These are phyloP conservation scores for Penicillium occitanis DNA, from an alignment of 2,329 filamentous ascomycete genomes.

Conservation along the genomic window DNA sequence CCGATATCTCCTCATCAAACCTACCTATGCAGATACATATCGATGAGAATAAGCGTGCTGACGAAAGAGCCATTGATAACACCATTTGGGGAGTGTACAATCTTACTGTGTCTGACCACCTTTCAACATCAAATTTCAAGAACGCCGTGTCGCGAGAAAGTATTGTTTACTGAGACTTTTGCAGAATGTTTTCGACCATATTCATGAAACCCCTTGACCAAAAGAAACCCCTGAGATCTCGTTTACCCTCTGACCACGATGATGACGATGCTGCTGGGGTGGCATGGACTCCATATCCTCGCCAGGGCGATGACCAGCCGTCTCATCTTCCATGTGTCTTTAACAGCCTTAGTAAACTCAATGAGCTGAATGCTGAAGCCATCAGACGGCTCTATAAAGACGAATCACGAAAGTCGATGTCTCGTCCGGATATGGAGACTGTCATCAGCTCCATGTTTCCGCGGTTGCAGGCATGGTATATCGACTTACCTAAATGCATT, in stretches of 20 bases:
- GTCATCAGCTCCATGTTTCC: constrained; percentile 23
- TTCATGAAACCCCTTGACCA: constrained; percentile 22
- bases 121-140: constrained; percentile 6
- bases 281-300: constrained; percentile 20
- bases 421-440: constrained; percentile 22
- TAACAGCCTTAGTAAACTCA: constrained; percentile 18
- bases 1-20: constrained; percentile 27
- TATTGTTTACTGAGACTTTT: constrained; percentile 19
- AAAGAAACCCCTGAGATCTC: constrained; percentile 18
- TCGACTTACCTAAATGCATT: constrained; percentile 23
- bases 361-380: constrained; percentile 17
- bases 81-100: constrained; percentile 22
- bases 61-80: constrained; percentile 19
- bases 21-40: constrained; percentile 18
- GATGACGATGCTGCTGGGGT: constrained; percentile 2
- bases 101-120: constrained; percentile 21
- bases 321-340: constrained; percentile 20
- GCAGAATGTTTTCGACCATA: constrained; percentile 21
- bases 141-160: background rate
- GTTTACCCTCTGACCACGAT: constrained; percentile 16
- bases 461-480: constrained; percentile 25
- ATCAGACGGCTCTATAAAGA: constrained; percentile 16
- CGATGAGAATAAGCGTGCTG: constrained; percentile 24
- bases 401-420: constrained; percentile 12
- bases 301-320: constrained; percentile 13